Base-by-base conservation (phyloP, 768 basidiomycete genomes). In the Lentinula edodes region DNA sequence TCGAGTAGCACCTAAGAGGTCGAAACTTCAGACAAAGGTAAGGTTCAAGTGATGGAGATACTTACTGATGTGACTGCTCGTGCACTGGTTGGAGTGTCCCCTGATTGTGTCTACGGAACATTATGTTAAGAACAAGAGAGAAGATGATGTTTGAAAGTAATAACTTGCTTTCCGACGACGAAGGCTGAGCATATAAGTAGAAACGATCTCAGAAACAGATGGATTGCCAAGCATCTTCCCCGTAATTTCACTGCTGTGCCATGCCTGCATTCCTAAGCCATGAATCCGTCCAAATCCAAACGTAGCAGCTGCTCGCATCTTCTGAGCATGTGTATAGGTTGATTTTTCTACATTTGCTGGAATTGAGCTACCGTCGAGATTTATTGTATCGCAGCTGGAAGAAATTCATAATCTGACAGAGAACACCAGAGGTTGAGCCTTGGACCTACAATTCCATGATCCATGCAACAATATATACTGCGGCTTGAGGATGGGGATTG, bases 151-250 rank as follows among this genome's bases (percentile, higher is more conserved):
- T 48, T 5, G 7, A 16, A 12, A 3, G 9, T 41, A 3, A 41
- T 28, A 2, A 16, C 39, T 16, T 41, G 28, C 52, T 28, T 53
- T 68, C 8, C 65, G 48, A 7, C 62, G 51, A 16, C 58, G 36
- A 8, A 69, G 52, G 9, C 58, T 62, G 13, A 63, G 46, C 67
- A 69, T 68, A 15, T 64, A 70, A 0, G 18, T 59, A 6, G 65
- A 63, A 3, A 70, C 66, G 5, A 45, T 55, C 18, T 64, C 61
- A 1, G 65, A 70, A 0, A 68, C 59, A 0, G 66, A 70, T 18
- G 69, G 67, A 48, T 70, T 68, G 0, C 69, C 66, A 6, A 39
- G 15, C 63, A 54, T 61, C 7, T 20, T 23, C 4, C 48, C 60
- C 6, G 41, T n/a, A 6, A 61, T 1, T 39, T 66, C 55, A 20